Evolutionary conservation across 106 monocot species (phyloP), one percentile per base, ranked within the genome.

Genomic region (Allium cepa): DNA sequence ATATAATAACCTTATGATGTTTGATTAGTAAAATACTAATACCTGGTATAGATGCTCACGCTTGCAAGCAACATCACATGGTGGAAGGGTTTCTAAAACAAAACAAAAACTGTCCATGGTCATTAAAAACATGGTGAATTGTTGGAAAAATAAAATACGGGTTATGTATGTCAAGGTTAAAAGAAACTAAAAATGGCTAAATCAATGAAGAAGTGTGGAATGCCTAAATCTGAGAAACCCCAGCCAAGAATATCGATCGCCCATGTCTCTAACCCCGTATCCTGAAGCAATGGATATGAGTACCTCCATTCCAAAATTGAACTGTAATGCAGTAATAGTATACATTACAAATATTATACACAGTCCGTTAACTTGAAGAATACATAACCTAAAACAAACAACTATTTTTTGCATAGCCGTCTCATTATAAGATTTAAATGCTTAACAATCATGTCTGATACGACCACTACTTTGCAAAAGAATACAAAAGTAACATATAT

Each of bases 301-400:
- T 99, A 99, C 68, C 87, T 82, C 97, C 97, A 99, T 81, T 99
- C 97, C 81, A 99, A 78, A 79, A 88, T 87, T 67, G 97, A 99
- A 77, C 92, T 97, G 86, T 48, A 75, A 17, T 17, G 62, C 61
- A 61, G 61, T 27, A 36, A 1, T 36, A 36, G 36, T 36, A 36
- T 36, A 36, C 36, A 36, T 3, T 36, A 36, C 36, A 5, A 36
- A 36, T 36, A 36, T 36, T 36, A 36, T 36, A 36, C 3, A 36
- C 5, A 36, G 36, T 36, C 36, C 5, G 1, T 5, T 36, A 36
- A 5, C 36, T 36, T 36, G 36, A 36, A 36, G 36, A 36, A 36
- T 36, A 36, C 0, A 36, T 36, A 36, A 36, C 36, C 36, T 5
- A 36, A 36, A 36, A 36, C 36, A 36, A 36, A 36, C 36, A 36